These are phyloP conservation scores for Epichloe coenophiala DNA, from an alignment of 2,329 filamentous ascomycete genomes.

Conservation along the genomic window DNA sequence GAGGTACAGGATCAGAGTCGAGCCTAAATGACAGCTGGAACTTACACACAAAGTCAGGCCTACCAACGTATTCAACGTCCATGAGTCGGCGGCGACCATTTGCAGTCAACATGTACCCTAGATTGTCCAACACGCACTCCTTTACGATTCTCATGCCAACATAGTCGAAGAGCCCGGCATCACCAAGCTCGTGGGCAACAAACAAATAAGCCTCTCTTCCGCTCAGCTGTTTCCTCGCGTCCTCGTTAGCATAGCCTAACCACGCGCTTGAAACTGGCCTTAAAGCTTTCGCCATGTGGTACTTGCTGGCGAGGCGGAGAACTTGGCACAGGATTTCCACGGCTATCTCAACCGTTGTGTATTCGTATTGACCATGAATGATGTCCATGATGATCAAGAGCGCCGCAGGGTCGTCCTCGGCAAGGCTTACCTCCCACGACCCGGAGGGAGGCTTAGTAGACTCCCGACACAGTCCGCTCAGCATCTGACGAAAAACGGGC, in stretches of 20 bases:
- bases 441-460: background rate
- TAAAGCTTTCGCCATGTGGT: slow-evolving; percentile 7
- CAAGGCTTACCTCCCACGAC: slow-evolving; percentile 4
- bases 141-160: background rate
- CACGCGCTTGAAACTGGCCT: slow-evolving; percentile 1
- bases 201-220: background rate
- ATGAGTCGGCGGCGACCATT: background rate
- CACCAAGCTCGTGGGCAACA: background rate
- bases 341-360: background rate
- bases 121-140: background rate
- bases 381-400: slow-evolving; percentile 4
- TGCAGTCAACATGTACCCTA: background rate
- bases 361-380: background rate
- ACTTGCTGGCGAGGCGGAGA: slow-evolving; percentile 8
- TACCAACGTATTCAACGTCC: background rate
- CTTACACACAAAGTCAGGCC: background rate
- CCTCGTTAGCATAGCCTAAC: background rate
- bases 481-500: slow-evolving; percentile 5
- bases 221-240: background rate
- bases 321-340: background rate
- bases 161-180: background rate
- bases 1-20: too few species aligned
- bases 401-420: background rate
- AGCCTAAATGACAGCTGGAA: background rate
- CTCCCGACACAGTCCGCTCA: slow-evolving; percentile 1